Percentiles rank a stretch among this genome's conserved stretches.
These are phyloP conservation scores for Pulveroboletus ravenelii DNA, from an alignment of 768 basidiomycete genomes.

Conservation along the genomic window DNA sequence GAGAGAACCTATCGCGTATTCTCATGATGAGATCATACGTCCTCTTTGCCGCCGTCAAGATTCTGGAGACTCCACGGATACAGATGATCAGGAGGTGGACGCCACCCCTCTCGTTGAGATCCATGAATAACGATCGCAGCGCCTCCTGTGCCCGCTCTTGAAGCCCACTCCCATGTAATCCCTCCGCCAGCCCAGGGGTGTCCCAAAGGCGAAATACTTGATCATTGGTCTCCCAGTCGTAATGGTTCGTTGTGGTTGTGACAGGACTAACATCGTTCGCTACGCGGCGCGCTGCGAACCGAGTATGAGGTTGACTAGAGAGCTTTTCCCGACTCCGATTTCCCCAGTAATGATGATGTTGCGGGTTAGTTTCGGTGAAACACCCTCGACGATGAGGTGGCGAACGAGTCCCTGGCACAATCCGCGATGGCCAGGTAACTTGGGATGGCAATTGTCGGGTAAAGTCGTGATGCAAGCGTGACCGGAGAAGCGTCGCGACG, in stretches of 20 bases:
- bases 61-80: conserved; percentile 18
- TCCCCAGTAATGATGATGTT: conserved; percentile 26
- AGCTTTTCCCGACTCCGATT: conserved; percentile 28
- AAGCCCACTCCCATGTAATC: conserved; percentile 10
- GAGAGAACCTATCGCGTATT: conserved; percentile 13
- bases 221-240: conserved; percentile 11
- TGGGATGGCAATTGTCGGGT: conserved; percentile 20
- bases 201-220: conserved; percentile 26
- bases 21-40: conserved; percentile 16
- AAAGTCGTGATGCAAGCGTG: conserved; percentile 22
- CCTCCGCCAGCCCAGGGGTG: conserved; percentile 29
- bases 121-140: conserved; percentile 17
- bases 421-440: conserved; percentile 13
- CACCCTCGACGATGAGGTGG: conserved; percentile 13
- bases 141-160: conserved; percentile 19
- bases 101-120: conserved; percentile 20
- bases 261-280: conserved; percentile 16
- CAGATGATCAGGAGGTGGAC: conserved; percentile 27
- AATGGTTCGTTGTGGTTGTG: conserved; percentile 9
- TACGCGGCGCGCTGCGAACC: conserved; percentile 19
- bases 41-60: conserved; percentile 14
- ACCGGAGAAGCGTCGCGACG: conserved; percentile 24
- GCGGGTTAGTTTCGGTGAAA: conserved; percentile 17
- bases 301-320: conserved; percentile 24
- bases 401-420: conserved; percentile 16